Conservation (phyloP, 2,329 filamentous ascomycete species). For the Penicillium sp. region DNA sequence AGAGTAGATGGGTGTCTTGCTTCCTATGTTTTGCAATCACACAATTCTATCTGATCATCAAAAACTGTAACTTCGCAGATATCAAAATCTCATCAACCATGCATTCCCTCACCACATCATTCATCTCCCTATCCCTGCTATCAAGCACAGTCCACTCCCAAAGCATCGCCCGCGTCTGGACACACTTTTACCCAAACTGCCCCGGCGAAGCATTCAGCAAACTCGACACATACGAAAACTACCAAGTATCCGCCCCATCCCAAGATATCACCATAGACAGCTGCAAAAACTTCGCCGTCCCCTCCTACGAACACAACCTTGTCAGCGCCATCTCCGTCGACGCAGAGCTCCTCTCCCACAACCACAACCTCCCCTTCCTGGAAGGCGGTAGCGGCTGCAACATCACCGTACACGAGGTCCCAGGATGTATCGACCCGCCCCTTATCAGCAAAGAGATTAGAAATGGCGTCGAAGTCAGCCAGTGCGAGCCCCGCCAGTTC, state of each 20-base stretch:
- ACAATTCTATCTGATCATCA: not conserved
- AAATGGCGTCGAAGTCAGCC: conserved; percentile 25
- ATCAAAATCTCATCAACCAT: conserved; percentile 8
- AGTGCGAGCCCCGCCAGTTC: conserved; percentile 27
- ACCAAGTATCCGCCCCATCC: conserved; percentile 24
- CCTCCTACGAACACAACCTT: conserved; percentile 24
- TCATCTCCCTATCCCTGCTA: conserved; percentile 21
- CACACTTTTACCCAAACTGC: conserved; percentile 34
- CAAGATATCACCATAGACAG: conserved; percentile 22
- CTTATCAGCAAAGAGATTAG: conserved; percentile 26
- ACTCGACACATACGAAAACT: conserved; percentile 26
- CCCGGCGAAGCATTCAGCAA: conserved; percentile 23
- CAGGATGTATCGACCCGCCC: conserved; percentile 33
- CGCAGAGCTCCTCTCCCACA: conserved; percentile 23
- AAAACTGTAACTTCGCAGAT: not conserved
- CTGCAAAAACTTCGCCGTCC: conserved; percentile 30
- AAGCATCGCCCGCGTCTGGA: conserved; percentile 30
- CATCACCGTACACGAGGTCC: conserved; percentile 35
- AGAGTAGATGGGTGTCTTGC: not conserved
- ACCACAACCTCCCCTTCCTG: conserved; percentile 16
- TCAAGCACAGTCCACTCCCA: conserved; percentile 22
- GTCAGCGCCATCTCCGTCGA: conserved; percentile 32
- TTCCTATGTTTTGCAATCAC: not conserved
- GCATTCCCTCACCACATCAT: conserved; percentile 17
- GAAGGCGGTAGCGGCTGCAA: conserved; percentile 25